Percentiles rank a stretch among this genome's conserved stretches.
Evolutionary conservation across 495 filamentous ascomycete genomes (phyloP).

Genomic region (Podospora conica): DNA sequence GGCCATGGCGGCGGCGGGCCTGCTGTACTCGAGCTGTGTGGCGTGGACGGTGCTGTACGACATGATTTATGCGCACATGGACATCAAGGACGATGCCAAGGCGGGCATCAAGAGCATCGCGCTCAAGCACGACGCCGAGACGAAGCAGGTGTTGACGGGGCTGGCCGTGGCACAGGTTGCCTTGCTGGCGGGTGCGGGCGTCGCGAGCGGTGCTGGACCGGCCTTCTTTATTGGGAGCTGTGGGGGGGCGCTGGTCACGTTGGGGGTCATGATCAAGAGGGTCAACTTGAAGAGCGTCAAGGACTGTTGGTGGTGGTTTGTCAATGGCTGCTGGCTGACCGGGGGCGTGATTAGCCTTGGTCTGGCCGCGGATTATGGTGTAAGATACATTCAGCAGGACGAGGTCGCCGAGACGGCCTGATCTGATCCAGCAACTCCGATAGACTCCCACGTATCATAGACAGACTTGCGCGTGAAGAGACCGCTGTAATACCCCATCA

Average conservation of each 20-base stretch:
- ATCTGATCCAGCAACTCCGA: constrained; percentile 10
- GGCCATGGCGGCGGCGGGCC: constrained; percentile 60
- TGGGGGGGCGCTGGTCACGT: constrained; percentile 67
- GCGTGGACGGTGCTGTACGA: constrained; percentile 96
- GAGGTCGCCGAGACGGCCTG: constrained; percentile 19
- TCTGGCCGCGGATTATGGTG: constrained; percentile 45
- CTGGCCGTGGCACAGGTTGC: constrained; percentile 69
- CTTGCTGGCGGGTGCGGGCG: constrained; percentile 72
- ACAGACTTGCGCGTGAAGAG: constrained; percentile 4
- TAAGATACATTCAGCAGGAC: constrained; percentile 31
- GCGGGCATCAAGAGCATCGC: constrained; percentile 96
- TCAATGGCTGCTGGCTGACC: constrained; percentile 54
- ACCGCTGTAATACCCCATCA: constrained; percentile 9
- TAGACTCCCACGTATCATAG: constrained; percentile 19
- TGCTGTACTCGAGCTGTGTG: constrained; percentile 78
- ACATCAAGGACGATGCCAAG: constrained; percentile 87
- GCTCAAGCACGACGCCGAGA: constrained; percentile 78
- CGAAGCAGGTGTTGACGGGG: constrained; percentile 75
- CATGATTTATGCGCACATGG: constrained; percentile 99
- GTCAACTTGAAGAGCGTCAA: constrained; percentile 77
- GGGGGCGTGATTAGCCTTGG: constrained; percentile 48
- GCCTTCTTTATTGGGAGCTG: constrained; percentile 81
- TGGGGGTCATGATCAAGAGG: constrained; percentile 82
- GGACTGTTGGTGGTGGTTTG: constrained; percentile 98
- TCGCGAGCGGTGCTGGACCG: constrained; percentile 68